These are phyloP conservation scores for Penicillium digitatum DNA, from an alignment of 2,329 filamentous ascomycete genomes.

Conservation along the genomic window DNA sequence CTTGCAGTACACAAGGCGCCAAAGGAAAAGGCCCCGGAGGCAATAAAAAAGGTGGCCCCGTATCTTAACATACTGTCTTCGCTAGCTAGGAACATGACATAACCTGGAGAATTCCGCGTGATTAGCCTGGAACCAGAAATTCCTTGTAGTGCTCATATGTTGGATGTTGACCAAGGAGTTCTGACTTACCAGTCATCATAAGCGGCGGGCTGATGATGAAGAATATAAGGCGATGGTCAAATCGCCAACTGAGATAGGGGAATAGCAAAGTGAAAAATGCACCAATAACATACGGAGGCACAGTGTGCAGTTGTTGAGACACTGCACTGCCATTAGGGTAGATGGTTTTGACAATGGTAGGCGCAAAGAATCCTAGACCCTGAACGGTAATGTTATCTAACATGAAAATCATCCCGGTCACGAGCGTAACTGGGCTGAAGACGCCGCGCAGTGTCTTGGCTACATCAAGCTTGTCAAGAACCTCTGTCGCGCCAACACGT, in stretches of 20 bases:
- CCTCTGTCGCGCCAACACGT: conserved; percentile 57
- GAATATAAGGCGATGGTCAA: conserved; percentile 58
- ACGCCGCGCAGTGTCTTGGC: conserved; percentile 61
- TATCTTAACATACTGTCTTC: conserved; percentile 55
- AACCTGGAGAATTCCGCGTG: conserved; percentile 39
- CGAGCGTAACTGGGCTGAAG: conserved; percentile 59
- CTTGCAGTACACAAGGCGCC: conserved; percentile 65
- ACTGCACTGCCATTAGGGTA: conserved; percentile 58
- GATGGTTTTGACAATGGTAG: conserved; percentile 66
- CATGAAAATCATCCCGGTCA: conserved; percentile 57
- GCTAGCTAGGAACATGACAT: conserved; percentile 65
- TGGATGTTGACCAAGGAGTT: not conserved
- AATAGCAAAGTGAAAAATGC: conserved; percentile 62
- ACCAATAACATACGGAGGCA: conserved; percentile 66
- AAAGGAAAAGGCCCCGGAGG: conserved; percentile 59
- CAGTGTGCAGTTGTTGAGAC: conserved; percentile 65
- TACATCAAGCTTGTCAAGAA: conserved; percentile 60
- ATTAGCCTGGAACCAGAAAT: not conserved
- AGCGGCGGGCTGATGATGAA: conserved; percentile 58
- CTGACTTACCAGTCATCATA: conserved; percentile 53
- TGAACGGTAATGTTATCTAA: conserved; percentile 68
- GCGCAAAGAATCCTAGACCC: conserved; percentile 65
- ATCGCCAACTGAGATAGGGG: conserved; percentile 58
- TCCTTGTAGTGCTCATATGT: not conserved
- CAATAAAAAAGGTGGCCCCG: conserved; percentile 66